These are phyloP conservation scores for Neurospora sp. DNA, from an alignment of 495 filamentous ascomycete species.

Conservation along the genomic window DNA sequence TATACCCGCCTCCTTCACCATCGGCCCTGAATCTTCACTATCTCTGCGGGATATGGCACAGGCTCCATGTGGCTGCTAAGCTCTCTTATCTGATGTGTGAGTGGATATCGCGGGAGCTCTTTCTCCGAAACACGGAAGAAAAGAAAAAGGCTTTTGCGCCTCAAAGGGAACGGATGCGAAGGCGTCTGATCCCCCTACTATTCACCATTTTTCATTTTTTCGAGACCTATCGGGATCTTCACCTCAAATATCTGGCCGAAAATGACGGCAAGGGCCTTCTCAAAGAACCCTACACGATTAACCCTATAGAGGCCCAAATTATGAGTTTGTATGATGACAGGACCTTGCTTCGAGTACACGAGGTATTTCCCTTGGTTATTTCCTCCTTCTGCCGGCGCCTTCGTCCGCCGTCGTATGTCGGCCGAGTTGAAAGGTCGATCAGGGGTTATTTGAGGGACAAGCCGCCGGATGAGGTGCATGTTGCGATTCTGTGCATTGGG, in stretches of 20 bases:
- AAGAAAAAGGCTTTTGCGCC: constrained; percentile 40
- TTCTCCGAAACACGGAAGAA: constrained; percentile 40
- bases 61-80: constrained; percentile 45
- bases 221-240: constrained; percentile 45
- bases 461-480: constrained; percentile 46
- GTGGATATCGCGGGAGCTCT: constrained; percentile 47
- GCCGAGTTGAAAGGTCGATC: constrained; percentile 44
- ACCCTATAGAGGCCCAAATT: constrained; percentile 44
- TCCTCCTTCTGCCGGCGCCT: constrained; percentile 47
- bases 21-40: constrained; percentile 41
- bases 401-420: constrained; percentile 46
- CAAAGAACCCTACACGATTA: constrained; percentile 32
- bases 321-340: constrained; percentile 49
- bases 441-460: constrained; percentile 47
- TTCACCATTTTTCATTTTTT: constrained; percentile 53
- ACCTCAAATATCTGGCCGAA: constrained; percentile 39
- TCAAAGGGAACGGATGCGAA: constrained; percentile 45
- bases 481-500: constrained; percentile 42
- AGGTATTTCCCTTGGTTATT: constrained; percentile 45
- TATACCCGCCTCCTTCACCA: constrained; percentile 39
- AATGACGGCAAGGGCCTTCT: constrained; percentile 29
- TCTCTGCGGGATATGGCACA: constrained; percentile 49
- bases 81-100: constrained; percentile 44
- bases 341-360: constrained; percentile 43
- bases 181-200: constrained; percentile 42